Percentiles rank a stretch among this genome's conserved stretches.
Evolutionary conservation across 352 stramenopile species (phyloP).

Genomic region (Phytophthora pinifolia): DNA sequence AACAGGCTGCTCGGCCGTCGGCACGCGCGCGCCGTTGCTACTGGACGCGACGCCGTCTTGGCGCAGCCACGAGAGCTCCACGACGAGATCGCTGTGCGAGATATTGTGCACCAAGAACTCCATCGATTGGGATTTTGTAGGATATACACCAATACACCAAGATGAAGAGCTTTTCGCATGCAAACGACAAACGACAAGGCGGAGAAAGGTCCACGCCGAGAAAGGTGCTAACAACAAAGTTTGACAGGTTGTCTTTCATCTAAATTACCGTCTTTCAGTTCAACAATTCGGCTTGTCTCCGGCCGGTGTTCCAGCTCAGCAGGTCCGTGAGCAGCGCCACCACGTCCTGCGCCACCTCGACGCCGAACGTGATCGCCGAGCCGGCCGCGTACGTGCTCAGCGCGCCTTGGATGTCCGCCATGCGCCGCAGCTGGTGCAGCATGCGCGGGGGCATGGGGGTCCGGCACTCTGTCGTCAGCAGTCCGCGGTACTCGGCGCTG

Average conservation of each 20-base stretch:
- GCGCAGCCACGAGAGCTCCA: slow-evolving; percentile 87
- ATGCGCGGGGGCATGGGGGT: slow-evolving; percentile 55
- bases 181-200: slow-evolving; percentile 1
- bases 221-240: not conserved
- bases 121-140: slow-evolving; percentile 37
- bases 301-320: slow-evolving; percentile 62
- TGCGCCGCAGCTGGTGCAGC: slow-evolving; percentile 57
- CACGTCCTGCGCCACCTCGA: slow-evolving; percentile 78
- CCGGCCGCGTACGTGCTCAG: slow-evolving; percentile 59
- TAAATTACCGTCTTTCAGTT: slow-evolving; percentile 37
- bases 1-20: slow-evolving; percentile 4
- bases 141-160: slow-evolving; percentile 15
- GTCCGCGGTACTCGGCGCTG: slow-evolving; percentile 49
- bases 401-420: slow-evolving; percentile 82
- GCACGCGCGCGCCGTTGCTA: slow-evolving; percentile 14
- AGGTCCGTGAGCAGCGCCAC: slow-evolving; percentile 66
- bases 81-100: slow-evolving; percentile 95
- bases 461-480: slow-evolving; percentile 56
- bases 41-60: slow-evolving; percentile 26
- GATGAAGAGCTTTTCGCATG: slow-evolving; percentile 14
- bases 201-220: too few relatives aligned
- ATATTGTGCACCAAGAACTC: slow-evolving; percentile 98
- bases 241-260: slow-evolving; percentile 13
- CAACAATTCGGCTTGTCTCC: slow-evolving; percentile 55
- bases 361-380: slow-evolving; percentile 73